These are phyloP conservation scores for Aureobasidium vineae DNA, from an alignment of 2,329 filamentous ascomycete species.

Conservation along the genomic window DNA sequence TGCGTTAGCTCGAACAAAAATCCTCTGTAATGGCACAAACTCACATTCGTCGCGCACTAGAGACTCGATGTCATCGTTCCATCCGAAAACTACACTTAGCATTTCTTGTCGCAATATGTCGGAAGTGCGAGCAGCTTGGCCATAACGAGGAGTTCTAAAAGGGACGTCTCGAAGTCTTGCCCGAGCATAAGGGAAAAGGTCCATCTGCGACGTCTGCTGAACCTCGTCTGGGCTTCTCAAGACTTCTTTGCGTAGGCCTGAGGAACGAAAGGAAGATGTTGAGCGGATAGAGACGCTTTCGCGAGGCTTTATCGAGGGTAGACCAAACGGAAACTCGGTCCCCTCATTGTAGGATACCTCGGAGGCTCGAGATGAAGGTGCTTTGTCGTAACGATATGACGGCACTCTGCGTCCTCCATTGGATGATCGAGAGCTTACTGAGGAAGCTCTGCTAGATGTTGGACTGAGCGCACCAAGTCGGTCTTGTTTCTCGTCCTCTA, in stretches of 20 bases:
- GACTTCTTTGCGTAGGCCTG: conserved; percentile 76
- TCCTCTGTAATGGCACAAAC: conserved; percentile 31
- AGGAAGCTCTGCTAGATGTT: conserved; percentile 62
- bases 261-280: conserved; percentile 57
- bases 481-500: conserved; percentile 59
- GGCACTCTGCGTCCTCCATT: conserved; percentile 44
- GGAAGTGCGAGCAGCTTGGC: conserved; percentile 45
- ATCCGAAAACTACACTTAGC: conserved; percentile 92
- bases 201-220: conserved; percentile 58
- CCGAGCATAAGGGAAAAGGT: conserved; percentile 84
- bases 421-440: conserved; percentile 58
- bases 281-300: conserved; percentile 49
- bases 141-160: conserved; percentile 66
- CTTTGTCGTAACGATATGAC: conserved; percentile 49
- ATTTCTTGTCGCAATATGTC: conserved; percentile 86
- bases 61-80: conserved; percentile 79
- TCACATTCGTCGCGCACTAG: conserved; percentile 77
- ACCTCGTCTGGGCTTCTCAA: conserved; percentile 71
- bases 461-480: conserved; percentile 67
- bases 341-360: conserved; percentile 37
- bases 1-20: conserved; percentile 34
- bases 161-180: conserved; percentile 78
- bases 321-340: conserved; percentile 42
- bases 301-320: conserved; percentile 35
- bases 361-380: conserved; percentile 41